Evolutionary conservation across 257 asterid genomes (phyloP).

Genomic region (Solanum rostratum): DNA sequence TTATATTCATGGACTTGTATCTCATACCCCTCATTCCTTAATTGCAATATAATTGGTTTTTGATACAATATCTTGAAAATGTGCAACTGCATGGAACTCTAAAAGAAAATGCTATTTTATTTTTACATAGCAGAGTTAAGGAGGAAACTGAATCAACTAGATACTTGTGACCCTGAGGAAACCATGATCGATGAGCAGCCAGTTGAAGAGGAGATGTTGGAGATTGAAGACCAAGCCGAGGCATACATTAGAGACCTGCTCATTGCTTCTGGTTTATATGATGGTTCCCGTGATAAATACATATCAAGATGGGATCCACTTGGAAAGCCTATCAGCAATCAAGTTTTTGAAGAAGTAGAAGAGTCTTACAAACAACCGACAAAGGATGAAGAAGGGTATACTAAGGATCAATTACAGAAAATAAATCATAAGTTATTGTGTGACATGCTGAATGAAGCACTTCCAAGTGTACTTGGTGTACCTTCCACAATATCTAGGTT

Average conservation of each 20-base stretch:
- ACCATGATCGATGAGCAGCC: slow-evolving; percentile 34
- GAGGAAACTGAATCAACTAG: slow-evolving; percentile 65
- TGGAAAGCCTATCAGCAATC: slow-evolving; percentile 65
- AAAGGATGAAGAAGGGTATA: slow-evolving; percentile 23
- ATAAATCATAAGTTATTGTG: slow-evolving; percentile 47
- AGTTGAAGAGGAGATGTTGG: slow-evolving; percentile 35
- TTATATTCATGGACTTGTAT: not conserved
- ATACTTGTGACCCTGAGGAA: slow-evolving; percentile 37
- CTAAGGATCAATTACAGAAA: slow-evolving; percentile 29
- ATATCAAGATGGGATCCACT: slow-evolving; percentile 72
- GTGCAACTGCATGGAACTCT: not conserved
- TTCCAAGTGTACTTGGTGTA: slow-evolving; percentile 51
- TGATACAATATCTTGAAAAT: not conserved
- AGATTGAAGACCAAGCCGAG: slow-evolving; percentile 55
- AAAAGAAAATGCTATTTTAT: not conserved
- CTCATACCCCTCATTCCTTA: not conserved
- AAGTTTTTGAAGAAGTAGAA: slow-evolving; percentile 71
- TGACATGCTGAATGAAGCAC: slow-evolving; percentile 72
- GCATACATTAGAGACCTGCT: slow-evolving; percentile 83
- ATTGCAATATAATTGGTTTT: not conserved
- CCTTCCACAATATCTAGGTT: slow-evolving; percentile 33
- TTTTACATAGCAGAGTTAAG: slow-evolving; percentile 44
- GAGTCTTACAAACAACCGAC: slow-evolving; percentile 31
- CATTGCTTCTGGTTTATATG: slow-evolving; percentile 66
- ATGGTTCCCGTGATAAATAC: slow-evolving; percentile 45